phyloP scores from a whole-genome alignment of 1,139 yeast genomes.

The Arxiozyma telluris region DNA sequence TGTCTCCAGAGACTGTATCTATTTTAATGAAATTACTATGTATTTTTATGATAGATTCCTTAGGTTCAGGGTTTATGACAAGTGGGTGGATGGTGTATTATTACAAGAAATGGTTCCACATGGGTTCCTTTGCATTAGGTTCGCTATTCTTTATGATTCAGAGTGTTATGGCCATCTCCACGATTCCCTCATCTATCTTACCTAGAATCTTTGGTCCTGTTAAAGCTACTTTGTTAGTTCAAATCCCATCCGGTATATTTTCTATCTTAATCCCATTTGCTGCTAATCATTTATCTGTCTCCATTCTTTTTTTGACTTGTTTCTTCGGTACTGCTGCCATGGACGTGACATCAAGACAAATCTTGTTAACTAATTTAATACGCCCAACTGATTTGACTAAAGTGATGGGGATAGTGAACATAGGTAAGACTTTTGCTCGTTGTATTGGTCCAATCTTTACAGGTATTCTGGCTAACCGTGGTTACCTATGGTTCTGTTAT shows the following conservation, averaged over 20 bases:
- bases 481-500: constrained; percentile 48
- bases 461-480: constrained; percentile 55
- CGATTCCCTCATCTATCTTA: constrained; percentile 55
- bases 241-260: constrained; percentile 67
- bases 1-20: constrained; percentile 27
- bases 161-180: constrained; percentile 50
- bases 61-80: constrained; percentile 84
- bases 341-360: constrained; percentile 90
- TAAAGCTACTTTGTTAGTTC: constrained; percentile 64
- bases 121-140: constrained; percentile 35
- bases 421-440: constrained; percentile 77
- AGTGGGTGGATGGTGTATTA: constrained; percentile 82
- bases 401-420: constrained; percentile 78
- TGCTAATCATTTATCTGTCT: constrained; percentile 19
- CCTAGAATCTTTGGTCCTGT: constrained; percentile 70
- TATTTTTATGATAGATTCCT: constrained; percentile 63
- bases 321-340: constrained; percentile 48
- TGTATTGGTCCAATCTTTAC: constrained; percentile 75
- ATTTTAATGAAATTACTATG: constrained; percentile 35
- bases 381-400: constrained; percentile 55
- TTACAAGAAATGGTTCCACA: constrained; percentile 35
- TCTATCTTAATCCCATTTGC: constrained; percentile 47
- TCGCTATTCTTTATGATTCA: constrained; percentile 54
- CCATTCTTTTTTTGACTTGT: constrained; percentile 24
- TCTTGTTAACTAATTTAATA: constrained; percentile 61